Evolutionary conservation across 2,329 filamentous ascomycete genomes (phyloP).

Genomic region (Fusarium kyushuense): DNA sequence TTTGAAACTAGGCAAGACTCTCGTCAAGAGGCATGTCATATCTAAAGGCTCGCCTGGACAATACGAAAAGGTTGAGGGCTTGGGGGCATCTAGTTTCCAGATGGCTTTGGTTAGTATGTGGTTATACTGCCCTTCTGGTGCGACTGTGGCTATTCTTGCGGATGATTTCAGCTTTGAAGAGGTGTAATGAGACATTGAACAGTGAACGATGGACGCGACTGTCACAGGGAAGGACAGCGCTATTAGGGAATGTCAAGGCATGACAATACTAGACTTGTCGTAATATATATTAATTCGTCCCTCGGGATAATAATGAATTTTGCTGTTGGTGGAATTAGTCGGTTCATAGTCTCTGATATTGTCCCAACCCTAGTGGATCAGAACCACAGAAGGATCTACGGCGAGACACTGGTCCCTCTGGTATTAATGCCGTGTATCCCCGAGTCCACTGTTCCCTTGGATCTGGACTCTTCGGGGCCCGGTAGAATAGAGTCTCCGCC

Average conservation of each 20-base stretch:
- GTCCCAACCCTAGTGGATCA: background rate
- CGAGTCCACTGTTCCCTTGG: background rate
- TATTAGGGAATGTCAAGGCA: too few species aligned
- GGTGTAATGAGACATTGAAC: background rate
- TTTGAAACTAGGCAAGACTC: background rate
- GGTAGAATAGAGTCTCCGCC: background rate
- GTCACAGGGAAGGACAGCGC: too few species aligned
- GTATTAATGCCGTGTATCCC: background rate
- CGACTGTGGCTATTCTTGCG: background rate
- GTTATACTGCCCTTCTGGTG: background rate
- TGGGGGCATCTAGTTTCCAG: background rate
- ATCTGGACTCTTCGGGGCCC: background rate
- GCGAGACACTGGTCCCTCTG: background rate
- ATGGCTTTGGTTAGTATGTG: background rate
- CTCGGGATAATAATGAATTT: background rate
- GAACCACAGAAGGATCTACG: slow-evolving; percentile 5
- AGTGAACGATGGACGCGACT: too few species aligned
- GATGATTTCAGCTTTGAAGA: background rate
- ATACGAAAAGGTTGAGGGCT: background rate
- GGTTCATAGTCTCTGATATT: background rate
- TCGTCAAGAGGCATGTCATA: background rate
- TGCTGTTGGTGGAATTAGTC: background rate
- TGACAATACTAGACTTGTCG: background rate
- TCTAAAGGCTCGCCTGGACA: background rate
- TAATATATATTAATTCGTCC: background rate